A percentile compares a stretch with the other conserved stretches of the same genome.
Conservation (phyloP, 805 yeast species). For the Spathaspora sp. region DNA sequence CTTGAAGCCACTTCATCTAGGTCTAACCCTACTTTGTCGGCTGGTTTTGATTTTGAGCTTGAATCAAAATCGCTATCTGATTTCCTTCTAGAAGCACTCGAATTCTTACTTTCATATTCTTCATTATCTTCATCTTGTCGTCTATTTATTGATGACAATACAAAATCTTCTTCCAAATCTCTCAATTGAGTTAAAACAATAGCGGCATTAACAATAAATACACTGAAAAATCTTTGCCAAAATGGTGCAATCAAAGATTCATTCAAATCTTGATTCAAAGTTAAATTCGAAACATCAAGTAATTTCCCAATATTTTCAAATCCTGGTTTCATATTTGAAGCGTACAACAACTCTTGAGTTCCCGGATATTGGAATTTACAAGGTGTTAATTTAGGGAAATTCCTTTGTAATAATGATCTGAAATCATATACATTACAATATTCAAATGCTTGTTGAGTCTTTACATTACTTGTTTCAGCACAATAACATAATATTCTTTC, state of each 20-base stretch:
- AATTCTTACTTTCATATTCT: neutral
- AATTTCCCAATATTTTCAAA: slow-evolving; percentile 25
- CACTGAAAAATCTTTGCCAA: slow-evolving; percentile 49
- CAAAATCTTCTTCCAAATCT: slow-evolving; percentile 71
- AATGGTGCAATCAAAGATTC: slow-evolving; percentile 32
- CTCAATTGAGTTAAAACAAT: slow-evolving; percentile 62
- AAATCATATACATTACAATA: slow-evolving; percentile 58
- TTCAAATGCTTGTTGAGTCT: slow-evolving; percentile 32
- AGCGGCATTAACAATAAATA: slow-evolving; percentile 62
- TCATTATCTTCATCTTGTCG: slow-evolving; percentile 11
- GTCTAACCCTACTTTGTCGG: slow-evolving; percentile 27
- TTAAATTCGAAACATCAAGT: slow-evolving; percentile 21
- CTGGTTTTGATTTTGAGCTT: neutral
- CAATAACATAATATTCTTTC: slow-evolving; percentile 62
- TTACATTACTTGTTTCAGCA: slow-evolving; percentile 49
- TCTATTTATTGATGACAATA: slow-evolving; percentile 46
- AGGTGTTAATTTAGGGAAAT: slow-evolving; percentile 56
- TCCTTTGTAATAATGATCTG: slow-evolving; percentile 61
- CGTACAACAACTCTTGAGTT: slow-evolving; percentile 25
- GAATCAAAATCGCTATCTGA: neutral
- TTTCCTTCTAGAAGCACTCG: neutral
- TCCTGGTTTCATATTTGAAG: slow-evolving; percentile 22
- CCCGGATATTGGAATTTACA: slow-evolving; percentile 50
- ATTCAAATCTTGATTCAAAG: slow-evolving; percentile 18
- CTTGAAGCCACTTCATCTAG: slow-evolving; percentile 64